These are phyloP conservation scores for Geotrichum reessii DNA, from an alignment of 1,139 yeast species.

Conservation along the genomic window DNA sequence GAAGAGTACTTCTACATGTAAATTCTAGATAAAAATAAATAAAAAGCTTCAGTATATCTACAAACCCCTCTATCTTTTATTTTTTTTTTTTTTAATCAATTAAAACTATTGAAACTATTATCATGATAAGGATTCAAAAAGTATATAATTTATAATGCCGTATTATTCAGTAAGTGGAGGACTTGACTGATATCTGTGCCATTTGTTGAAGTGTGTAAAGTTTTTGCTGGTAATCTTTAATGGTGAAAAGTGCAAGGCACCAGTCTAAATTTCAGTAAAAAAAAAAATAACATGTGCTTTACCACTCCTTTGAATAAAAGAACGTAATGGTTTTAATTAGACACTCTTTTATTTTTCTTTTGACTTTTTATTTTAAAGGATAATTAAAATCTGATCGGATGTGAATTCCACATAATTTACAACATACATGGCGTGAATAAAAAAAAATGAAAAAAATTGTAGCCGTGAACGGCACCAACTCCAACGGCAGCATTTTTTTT, in stretches of 20 bases:
- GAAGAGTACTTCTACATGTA: no score
- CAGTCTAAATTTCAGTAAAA: background rate
- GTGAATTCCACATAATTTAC: background rate
- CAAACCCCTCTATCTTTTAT: background rate
- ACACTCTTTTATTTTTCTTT: background rate
- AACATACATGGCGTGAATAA: background rate
- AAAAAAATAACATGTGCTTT: background rate
- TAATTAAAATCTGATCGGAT: background rate
- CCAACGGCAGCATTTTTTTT: background rate
- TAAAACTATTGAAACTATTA: background rate
- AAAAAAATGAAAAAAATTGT: no score
- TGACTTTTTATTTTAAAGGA: background rate
- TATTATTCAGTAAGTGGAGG: background rate
- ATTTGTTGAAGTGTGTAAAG: background rate
- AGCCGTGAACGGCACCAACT: background rate
- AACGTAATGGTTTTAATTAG: no score
- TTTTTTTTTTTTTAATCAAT: background rate
- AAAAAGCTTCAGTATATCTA: background rate
- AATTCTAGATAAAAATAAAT: background rate
- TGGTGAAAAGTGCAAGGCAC: background rate
- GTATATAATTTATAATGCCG: background rate
- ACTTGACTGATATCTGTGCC: background rate
- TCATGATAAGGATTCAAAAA: background rate
- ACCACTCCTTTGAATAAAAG: background rate
- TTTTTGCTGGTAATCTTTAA: background rate